phyloP scores from a whole-genome alignment of 2,329 filamentous ascomycete genomes.

The Claviceps humidiphila region DNA sequence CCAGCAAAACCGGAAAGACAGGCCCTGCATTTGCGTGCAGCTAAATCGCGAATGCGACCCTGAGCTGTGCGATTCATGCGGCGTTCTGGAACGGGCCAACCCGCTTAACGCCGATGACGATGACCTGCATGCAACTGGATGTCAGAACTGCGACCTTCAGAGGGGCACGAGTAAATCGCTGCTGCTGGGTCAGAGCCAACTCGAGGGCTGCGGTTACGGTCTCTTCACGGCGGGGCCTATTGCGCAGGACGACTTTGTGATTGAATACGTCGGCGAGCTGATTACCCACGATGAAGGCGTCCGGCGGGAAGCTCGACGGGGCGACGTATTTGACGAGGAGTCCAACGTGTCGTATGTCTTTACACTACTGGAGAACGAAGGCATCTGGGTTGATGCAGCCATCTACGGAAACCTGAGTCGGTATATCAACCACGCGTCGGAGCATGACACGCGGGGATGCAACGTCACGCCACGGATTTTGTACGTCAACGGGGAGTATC shows the following conservation, averaged over 20 bases:
- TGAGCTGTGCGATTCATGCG: constrained; percentile 58
- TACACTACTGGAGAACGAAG: constrained; percentile 44
- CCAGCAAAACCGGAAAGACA: constrained; percentile 39
- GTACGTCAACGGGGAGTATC: constrained; percentile 61
- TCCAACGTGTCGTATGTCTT: constrained; percentile 53
- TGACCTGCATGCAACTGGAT: constrained; percentile 42
- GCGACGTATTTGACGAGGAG: constrained; percentile 45
- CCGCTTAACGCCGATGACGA: constrained; percentile 52
- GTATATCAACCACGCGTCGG: constrained; percentile 67
- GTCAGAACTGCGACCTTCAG: constrained; percentile 62
- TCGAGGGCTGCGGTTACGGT: constrained; percentile 59
- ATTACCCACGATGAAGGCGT: constrained; percentile 58
- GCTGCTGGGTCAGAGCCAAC: constrained; percentile 55
- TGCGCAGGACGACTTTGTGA: constrained; percentile 56
- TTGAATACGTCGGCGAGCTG: constrained; percentile 70
- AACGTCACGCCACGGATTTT: constrained; percentile 52
- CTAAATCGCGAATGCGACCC: constrained; percentile 72
- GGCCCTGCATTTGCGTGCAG: constrained; percentile 55
- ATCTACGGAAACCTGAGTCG: constrained; percentile 68
- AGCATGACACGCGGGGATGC: constrained; percentile 37
- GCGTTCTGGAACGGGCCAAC: constrained; percentile 54
- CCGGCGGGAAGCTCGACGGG: constrained; percentile 48
- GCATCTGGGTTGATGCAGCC: constrained; percentile 60
- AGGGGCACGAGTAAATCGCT: constrained; percentile 52
- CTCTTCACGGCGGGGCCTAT: constrained; percentile 60